phyloP scores from a whole-genome alignment of 2,329 filamentous ascomycete species.

The Cladophialophora psammophila region DNA sequence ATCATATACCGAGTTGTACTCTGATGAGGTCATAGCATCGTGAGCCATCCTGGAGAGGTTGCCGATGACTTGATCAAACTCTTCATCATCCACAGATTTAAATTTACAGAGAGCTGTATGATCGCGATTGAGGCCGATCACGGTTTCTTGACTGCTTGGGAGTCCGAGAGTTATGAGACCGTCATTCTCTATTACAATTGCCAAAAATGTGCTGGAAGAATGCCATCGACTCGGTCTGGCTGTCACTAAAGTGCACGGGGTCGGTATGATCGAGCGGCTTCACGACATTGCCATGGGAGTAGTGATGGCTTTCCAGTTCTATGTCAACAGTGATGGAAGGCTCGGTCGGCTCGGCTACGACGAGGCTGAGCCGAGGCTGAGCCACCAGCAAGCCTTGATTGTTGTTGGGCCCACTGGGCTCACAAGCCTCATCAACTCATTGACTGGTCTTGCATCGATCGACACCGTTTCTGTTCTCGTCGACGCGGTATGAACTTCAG shows the following conservation, averaged over 20 bases:
- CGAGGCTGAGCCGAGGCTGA: too few relatives aligned
- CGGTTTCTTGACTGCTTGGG: neutral
- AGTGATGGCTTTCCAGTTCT: conserved; percentile 1
- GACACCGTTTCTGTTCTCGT: too few relatives aligned
- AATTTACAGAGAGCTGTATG: neutral
- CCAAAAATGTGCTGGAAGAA: conserved; percentile 13
- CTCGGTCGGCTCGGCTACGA: too few relatives aligned
- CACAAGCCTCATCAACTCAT: too few relatives aligned
- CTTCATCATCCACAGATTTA: neutral
- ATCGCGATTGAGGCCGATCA: neutral
- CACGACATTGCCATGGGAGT: conserved; percentile 21
- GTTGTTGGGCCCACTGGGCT: too few relatives aligned
- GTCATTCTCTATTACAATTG: conserved; percentile 6
- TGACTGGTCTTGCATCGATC: too few relatives aligned
- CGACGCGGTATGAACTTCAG: too few relatives aligned
- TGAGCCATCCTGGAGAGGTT: neutral
- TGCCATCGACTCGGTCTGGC: conserved; percentile 2
- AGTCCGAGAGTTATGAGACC: conserved; percentile 10
- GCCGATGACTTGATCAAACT: neutral
- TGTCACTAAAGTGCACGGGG: conserved; percentile 13
- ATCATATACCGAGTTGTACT: neutral
- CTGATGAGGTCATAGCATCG: neutral
- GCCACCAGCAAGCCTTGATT: too few relatives aligned
- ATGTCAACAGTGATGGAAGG: too few relatives aligned
- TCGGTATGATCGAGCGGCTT: conserved; percentile 15